phyloP scores from a whole-genome alignment of 1,284 basidiomycete species.

The Inonotus obliquus region DNA sequence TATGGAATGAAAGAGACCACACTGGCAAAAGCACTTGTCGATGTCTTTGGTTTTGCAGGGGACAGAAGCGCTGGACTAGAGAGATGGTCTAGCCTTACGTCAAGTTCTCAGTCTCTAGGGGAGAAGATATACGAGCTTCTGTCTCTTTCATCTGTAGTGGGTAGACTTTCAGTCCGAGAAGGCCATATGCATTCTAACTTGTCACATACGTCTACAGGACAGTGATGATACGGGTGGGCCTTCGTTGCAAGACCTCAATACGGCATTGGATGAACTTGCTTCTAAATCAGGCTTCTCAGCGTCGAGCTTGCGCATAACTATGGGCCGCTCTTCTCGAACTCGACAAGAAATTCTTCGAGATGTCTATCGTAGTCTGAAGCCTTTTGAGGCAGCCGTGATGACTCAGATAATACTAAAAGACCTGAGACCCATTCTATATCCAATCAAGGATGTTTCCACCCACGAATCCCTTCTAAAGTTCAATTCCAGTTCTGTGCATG shows the following conservation, averaged over 20 bases:
- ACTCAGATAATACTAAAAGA: slow-evolving; percentile 85
- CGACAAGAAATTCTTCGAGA: slow-evolving; percentile 43
- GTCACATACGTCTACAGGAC: not conserved
- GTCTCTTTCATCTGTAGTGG: slow-evolving; percentile 33
- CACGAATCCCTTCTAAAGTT: slow-evolving; percentile 46
- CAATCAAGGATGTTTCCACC: slow-evolving; percentile 48
- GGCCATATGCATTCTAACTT: not conserved
- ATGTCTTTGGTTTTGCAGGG: slow-evolving; percentile 42
- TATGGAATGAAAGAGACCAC: slow-evolving; percentile 71
- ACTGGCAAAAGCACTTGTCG: slow-evolving; percentile 52
- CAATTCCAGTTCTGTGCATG: slow-evolving; percentile 50
- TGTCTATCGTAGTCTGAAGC: slow-evolving; percentile 51
- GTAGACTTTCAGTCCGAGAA: slow-evolving; percentile 21
- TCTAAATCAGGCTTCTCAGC: slow-evolving; percentile 60
- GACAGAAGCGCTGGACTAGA: slow-evolving; percentile 35
- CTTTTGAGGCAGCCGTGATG: slow-evolving; percentile 59
- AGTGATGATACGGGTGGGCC: slow-evolving; percentile 25
- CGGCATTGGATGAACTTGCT: slow-evolving; percentile 69
- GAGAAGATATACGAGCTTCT: slow-evolving; percentile 50
- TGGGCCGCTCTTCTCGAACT: slow-evolving; percentile 26
- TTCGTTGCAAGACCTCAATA: slow-evolving; percentile 50
- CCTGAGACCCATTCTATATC: slow-evolving; percentile 71
- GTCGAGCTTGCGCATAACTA: slow-evolving; percentile 30
- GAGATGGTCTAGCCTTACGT: slow-evolving; percentile 43
- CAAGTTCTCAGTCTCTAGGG: slow-evolving; percentile 64